Evolutionary conservation across 1,284 basidiomycete genomes (phyloP), one percentile per base, ranked within the genome.

Genomic region (Cronartium quercuum): DNA sequence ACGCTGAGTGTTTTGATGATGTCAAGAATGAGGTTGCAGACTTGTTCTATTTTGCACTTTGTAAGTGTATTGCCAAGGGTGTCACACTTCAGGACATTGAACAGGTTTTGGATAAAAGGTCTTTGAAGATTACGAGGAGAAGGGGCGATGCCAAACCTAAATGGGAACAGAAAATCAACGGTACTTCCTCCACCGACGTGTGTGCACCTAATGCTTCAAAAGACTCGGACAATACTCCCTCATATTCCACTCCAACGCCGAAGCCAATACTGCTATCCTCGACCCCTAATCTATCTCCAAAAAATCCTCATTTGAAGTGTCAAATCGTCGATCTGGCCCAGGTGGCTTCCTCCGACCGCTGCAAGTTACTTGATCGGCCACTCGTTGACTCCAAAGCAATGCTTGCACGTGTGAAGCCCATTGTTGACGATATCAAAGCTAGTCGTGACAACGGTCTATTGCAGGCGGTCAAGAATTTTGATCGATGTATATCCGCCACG

Each of bases 21-120:
- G 85, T 98, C n/a, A 91, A 93, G 0, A 96, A 95, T 78, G 96
- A 99, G 83, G 92, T 94, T 1, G 95, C 95, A 0, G 96, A 99
- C 83, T 84, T 99, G 51, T 80, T 97, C 65, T 99, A 98, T 84
- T 99, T 99, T 83, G 89, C 91, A 1, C 84, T 99, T 77, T 88
- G 91, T 18, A 89, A 91, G 77, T 98, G 95, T 80, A 85, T 94
- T 38, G 86, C 89, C 60, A 87, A 89, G 15, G 96, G 94, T 1
- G 92, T 98, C 35, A 85, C 85, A 44, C 84, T 98, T 77, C 85
- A 87, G 37, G 93, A 98, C 79, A 88, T 99, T 62, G 94, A 96
- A 83, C 84, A 84, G 2, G 91, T 89, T 3, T 84, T 99, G 64
- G 91, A 98, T 82, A 85, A 84, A 78, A 97, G 98, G 83, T 89